phyloP scores from a whole-genome alignment of 768 basidiomycete genomes.

The Chalciporus sphaerocephalus region DNA sequence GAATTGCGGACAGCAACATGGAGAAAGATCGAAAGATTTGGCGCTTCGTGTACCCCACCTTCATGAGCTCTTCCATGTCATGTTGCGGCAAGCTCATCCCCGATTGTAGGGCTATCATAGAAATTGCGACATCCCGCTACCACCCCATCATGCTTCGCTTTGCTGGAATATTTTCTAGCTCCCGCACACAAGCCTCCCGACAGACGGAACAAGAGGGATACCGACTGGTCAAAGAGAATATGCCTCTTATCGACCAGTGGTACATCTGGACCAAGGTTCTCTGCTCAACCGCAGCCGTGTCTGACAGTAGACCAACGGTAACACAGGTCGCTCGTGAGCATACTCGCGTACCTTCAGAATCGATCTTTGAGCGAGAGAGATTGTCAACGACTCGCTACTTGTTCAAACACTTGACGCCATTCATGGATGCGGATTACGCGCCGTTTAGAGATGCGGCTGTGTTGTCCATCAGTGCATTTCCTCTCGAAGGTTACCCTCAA shows the following conservation, averaged over 20 bases:
- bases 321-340: conserved; percentile 60
- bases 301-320: conserved; percentile 56
- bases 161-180: conserved; percentile 63
- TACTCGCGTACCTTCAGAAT: conserved; percentile 63
- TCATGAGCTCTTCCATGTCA: conserved; percentile 56
- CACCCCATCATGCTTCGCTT: conserved; percentile 69
- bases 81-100: conserved; percentile 42
- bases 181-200: conserved; percentile 38
- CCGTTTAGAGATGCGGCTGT: conserved; percentile 84
- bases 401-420: conserved; percentile 81
- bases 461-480: conserved; percentile 84
- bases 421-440: conserved; percentile 81
- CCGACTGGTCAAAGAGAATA: conserved; percentile 54
- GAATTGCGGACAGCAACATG: conserved; percentile 67
- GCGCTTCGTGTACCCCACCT: conserved; percentile 65
- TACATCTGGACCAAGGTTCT: conserved; percentile 78
- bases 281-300: conserved; percentile 73
- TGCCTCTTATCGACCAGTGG: conserved; percentile 68
- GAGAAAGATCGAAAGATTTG: conserved; percentile 69
- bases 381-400: conserved; percentile 77
- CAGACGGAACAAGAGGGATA: conserved; percentile 48
- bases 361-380: conserved; percentile 75
- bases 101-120: conserved; percentile 59
- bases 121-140: conserved; percentile 64
- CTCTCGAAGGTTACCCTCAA: conserved; percentile 68